Conservation (phyloP, 1,284 basidiomycete species). For the Cryptococcus sp. region DNA sequence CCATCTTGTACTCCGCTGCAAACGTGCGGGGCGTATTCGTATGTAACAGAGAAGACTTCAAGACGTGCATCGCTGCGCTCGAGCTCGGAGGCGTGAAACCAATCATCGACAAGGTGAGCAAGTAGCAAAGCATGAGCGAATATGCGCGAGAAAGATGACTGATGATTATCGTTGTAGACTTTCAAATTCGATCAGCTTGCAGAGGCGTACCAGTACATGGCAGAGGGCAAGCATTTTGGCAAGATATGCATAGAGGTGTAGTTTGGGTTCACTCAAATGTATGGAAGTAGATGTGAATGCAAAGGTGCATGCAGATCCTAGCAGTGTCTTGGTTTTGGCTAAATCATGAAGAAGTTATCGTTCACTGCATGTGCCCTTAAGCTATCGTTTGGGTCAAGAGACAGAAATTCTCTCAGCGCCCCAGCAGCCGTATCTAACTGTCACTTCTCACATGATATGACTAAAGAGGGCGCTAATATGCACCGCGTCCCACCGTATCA, state of each 20-base stretch:
- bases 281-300: no score
- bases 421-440: no score
- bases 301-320: no score
- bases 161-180: constrained; percentile 20
- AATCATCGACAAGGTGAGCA: constrained; percentile 52
- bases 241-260: constrained; percentile 45
- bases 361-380: no score
- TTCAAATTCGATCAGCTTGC: constrained; percentile 52
- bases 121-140: neutral
- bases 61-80: constrained; percentile 48
- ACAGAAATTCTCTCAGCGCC: no score
- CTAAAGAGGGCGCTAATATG: no score
- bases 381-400: no score
- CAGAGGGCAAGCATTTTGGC: constrained; percentile 45
- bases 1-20: constrained; percentile 36
- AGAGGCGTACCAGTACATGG: constrained; percentile 53
- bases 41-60: constrained; percentile 53
- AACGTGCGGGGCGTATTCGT: constrained; percentile 53
- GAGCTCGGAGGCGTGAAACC: constrained; percentile 50
- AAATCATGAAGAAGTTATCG: no score
- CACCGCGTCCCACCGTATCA: no score
- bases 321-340: no score
- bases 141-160: neutral
- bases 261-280: no score
- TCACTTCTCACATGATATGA: no score